phyloP scores from a whole-genome alignment of 257 asterid genomes.

The Nicotiana benthamiana region DNA sequence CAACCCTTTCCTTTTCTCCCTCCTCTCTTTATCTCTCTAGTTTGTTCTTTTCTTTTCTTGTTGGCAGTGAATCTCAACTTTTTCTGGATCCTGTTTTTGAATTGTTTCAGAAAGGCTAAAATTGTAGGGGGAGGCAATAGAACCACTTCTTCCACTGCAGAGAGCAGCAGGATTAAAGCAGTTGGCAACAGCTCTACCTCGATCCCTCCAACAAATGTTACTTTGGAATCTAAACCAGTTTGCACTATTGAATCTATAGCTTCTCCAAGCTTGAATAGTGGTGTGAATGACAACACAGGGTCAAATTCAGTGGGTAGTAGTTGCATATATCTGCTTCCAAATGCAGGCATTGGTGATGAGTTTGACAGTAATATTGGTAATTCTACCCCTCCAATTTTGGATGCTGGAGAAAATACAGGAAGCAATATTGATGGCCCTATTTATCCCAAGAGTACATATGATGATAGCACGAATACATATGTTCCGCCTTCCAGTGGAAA shows the following conservation, averaged over 20 bases:
- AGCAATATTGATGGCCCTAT: constrained; percentile 19
- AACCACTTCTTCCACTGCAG: constrained; percentile 23
- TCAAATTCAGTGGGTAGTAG: constrained; percentile 14
- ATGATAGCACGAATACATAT: constrained; percentile 13
- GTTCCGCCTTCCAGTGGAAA: constrained; percentile 46
- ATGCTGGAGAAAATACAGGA: constrained; percentile 20
- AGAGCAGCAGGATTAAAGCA: constrained; percentile 25
- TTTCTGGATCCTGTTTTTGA: neutral
- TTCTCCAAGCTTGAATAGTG: constrained; percentile 27
- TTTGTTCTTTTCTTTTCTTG: constrained; percentile 8
- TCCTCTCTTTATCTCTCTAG: constrained; percentile 3
- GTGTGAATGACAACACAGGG: neutral
- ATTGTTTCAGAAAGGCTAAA: constrained; percentile 65
- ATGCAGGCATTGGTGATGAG: constrained; percentile 28
- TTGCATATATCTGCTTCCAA: constrained; percentile 15
- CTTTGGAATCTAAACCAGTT: constrained; percentile 16
- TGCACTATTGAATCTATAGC: constrained; percentile 1
- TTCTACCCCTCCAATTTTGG: constrained; percentile 20
- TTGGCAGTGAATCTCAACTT: neutral
- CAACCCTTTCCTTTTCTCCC: neutral
- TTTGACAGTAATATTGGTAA: constrained; percentile 21
- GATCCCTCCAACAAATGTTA: constrained; percentile 12
- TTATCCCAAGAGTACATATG: constrained; percentile 22
- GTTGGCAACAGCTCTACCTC: constrained; percentile 23
- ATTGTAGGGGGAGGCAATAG: constrained; percentile 45